Evolutionary conservation across 1,284 basidiomycete species (phyloP).

Genomic region (Puccinia triticina): DNA sequence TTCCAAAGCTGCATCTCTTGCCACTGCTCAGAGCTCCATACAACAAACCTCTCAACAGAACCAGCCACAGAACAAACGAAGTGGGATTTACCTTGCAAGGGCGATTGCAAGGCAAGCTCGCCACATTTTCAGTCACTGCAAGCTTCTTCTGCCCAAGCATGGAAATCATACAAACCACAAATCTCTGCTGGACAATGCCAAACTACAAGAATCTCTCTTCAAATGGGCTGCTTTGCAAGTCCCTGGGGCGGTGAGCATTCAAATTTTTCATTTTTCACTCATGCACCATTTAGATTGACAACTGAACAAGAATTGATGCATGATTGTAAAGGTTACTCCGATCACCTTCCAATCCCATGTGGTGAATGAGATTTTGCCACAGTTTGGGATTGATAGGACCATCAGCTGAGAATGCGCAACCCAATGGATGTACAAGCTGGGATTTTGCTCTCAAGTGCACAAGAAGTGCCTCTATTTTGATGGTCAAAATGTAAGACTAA

Average conservation of each 20-base stretch:
- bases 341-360: constrained; percentile 4
- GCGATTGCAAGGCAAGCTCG: constrained; percentile 23
- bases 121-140: neutral
- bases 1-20: constrained; percentile 21
- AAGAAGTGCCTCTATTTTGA: constrained; percentile 41
- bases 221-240: constrained; percentile 29
- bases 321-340: constrained; percentile 17
- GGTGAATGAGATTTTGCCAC: constrained; percentile 8
- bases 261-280: neutral
- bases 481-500: no score
- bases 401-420: constrained; percentile 14
- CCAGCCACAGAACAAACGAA: neutral
- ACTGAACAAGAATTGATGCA: neutral
- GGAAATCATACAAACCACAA: constrained; percentile 19
- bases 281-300: neutral
- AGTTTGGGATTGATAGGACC: neutral
- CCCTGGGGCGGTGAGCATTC: constrained; percentile 18
- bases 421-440: constrained; percentile 35
- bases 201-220: neutral
- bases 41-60: neutral
- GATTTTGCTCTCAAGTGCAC: constrained; percentile 13
- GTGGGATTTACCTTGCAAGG: constrained; percentile 1
- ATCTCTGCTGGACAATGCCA: constrained; percentile 26
- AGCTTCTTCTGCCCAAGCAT: neutral
- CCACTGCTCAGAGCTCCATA: constrained; percentile 26